Base-by-base conservation (phyloP, 352 stramenopile genomes). In the Globisporangium sylvaticum region DNA sequence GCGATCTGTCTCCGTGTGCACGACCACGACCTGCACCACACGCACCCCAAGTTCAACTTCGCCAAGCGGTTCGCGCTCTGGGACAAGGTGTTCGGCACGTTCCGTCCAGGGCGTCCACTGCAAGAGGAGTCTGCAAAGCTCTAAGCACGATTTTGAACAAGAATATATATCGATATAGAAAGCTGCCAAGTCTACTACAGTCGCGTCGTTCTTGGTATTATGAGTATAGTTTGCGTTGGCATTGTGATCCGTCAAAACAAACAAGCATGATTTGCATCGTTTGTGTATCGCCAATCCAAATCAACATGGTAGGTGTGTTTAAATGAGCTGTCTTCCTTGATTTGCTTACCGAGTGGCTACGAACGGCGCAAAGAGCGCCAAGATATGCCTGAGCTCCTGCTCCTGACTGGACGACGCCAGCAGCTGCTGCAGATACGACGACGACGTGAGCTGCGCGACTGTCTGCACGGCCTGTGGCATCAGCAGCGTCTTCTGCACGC, bases 1-100 rank as follows among this genome's bases (percentile, higher is more conserved):
- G 50, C 63, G 25, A 84, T 96, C 67, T 89, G 79, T 27, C 76
- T 95, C 24, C 80, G 81, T 1, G 85, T 91, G 6, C 77, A 86
- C 70, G 89, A 96, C 68, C 89, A 97, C 65, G 89, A 97, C 60
- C 63, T 94, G 44, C 89, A 97, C 64, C 89, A 96, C 68, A 91
- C 85, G 48, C 82, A 92, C 64, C 83, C 82, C 18, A 80, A 77
- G 44, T 92, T 76, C 76, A 97, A 97, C 74, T 97, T 94, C 61
- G 81, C 89, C 42, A 97, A 97, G 76, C 82, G 89, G 1, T 97
- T 97, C 63, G 82, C 87, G 15, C 61, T 96, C 24, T 96, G 89
- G 89, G 89, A 96, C 71, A 89, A 88, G 42, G 42, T 94, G 48
- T 96, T 96, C 66, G 42, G 68, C 4, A 97, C 89, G 15, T 96